Base-by-base conservation (phyloP, 805 yeast genomes). In the Spathaspora hagerdaliae region DNA sequence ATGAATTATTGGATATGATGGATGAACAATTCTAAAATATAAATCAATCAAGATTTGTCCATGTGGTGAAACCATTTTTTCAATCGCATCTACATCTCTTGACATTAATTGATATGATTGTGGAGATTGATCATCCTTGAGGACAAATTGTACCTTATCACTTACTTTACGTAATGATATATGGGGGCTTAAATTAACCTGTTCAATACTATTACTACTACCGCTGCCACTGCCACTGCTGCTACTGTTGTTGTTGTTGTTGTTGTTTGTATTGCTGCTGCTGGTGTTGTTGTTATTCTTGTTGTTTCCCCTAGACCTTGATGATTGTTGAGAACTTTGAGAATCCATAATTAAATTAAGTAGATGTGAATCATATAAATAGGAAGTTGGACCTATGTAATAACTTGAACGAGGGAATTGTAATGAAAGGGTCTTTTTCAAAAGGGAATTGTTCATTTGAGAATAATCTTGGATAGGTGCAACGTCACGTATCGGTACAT, bases 331-430 rank as follows among this genome's bases (percentile, higher is more conserved):
- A 6, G 27, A 12, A 13, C 27, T 59, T 47, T 64, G 72, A 12
- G 70, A 48, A 29, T 62, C 68, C 27, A 70, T 77, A 32, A 88
- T 79, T 36, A 77, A 67, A 48, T 85, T 83, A 15, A 92, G 70
- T 26, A 92, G 72, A 11, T 79, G 74, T 26, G 79, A 72, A 60
- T 92, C 98, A 59, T 83, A 88, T 27, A 87, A 75, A 13, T 65
- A 68, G 1, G 97, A 89, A 0, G 96, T 86, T 1, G 96, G 83
- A 1, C 98, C 97, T 15, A 91, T 83, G 55, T 82, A 86, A 57
- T 88, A 88, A 14, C 96, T 85, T 0, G 96, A 89, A 46, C 97
- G 71, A 1, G 98, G 97, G 56, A 83, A 88, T 59, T 89, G 97
- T 15, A 87, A 65, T n/a, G 87, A 78, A 31, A 83, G 69, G 0